Evolutionary conservation across 495 filamentous ascomycete genomes (phyloP), one percentile per base, ranked within the genome.

Genomic region (Terfezia claveryi): DNA sequence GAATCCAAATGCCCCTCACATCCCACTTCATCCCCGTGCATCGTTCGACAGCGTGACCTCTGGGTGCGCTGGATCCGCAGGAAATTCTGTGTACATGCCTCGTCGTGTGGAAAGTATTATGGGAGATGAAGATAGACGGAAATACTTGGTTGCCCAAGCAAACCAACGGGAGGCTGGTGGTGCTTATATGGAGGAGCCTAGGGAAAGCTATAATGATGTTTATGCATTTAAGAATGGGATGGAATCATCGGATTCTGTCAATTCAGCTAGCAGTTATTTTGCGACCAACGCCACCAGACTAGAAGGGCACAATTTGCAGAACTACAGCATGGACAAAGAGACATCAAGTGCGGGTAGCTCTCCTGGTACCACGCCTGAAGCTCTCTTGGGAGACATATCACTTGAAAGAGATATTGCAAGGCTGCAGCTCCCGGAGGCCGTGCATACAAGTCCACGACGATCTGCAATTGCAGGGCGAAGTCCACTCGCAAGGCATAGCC

Each of bases 71-170:
- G 76, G 70, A 3, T 72, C 67, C 49, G 63, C 63, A 23, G 63
- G 63, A 10, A 78, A 78, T 57, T 83, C 80, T 0, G 72, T 91
- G 20, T 82, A 80, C 59, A 66, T 84, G 61, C 87, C 88, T 2
- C 74, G 77, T 20, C 76, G 80, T 38, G 82, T 94, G 9, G 89
- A 94, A 58, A 86, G 77, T 64, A 75, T 93, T 59, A 82, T 91
- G 78, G 81, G 77, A 41, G 81, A 82, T 23, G 81, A 87, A 67
- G 83, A 87, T 60, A 71, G 76, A 36, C 73, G 72, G 57, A 87
- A 84, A 62, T 80, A 83, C 55, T 72, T 76, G 55, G 72, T 82
- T 62, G 80, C 80, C 9, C 80, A 80, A 62, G 75, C 81, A 38
- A 75, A 69, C 57, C 79, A 78, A 59, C 59, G 66, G 41, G 72